Percentiles rank a stretch among this genome's conserved stretches.
Evolutionary conservation across 768 basidiomycete species (phyloP).

Genomic region (Suillus variegatus): DNA sequence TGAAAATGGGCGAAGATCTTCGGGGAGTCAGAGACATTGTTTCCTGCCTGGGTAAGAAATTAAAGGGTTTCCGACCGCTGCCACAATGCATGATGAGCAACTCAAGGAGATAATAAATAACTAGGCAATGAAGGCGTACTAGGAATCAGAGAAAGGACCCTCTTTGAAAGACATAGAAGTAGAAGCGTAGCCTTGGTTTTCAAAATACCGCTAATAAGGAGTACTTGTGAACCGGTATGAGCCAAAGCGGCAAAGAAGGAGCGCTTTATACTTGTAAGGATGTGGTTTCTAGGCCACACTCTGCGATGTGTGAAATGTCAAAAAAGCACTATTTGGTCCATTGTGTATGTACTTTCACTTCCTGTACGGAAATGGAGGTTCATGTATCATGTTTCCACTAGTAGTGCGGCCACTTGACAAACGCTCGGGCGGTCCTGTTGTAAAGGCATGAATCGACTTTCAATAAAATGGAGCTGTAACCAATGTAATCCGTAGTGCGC

Average conservation of each 20-base stretch:
- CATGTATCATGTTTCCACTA: background rate
- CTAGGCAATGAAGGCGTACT: background rate
- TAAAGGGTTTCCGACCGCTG: background rate
- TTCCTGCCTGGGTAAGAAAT: background rate
- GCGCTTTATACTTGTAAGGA: background rate
- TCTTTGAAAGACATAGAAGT: background rate
- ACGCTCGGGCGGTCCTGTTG: background rate
- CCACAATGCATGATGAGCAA: background rate
- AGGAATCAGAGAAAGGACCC: background rate
- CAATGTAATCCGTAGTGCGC: background rate
- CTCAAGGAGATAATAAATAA: background rate
- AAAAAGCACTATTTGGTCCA: background rate
- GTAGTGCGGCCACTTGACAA: background rate
- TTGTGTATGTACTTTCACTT: background rate
- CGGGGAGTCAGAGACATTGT: background rate
- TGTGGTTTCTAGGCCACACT: background rate
- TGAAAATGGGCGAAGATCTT: background rate
- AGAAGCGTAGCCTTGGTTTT: background rate
- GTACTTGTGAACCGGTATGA: background rate
- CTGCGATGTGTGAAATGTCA: background rate
- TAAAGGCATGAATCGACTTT: background rate
- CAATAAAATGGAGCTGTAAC: background rate
- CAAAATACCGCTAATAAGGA: background rate
- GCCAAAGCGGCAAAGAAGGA: background rate
- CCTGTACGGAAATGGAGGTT: background rate